phyloP scores from a whole-genome alignment of 768 basidiomycete species.

The Mrakia hoshinonis region DNA sequence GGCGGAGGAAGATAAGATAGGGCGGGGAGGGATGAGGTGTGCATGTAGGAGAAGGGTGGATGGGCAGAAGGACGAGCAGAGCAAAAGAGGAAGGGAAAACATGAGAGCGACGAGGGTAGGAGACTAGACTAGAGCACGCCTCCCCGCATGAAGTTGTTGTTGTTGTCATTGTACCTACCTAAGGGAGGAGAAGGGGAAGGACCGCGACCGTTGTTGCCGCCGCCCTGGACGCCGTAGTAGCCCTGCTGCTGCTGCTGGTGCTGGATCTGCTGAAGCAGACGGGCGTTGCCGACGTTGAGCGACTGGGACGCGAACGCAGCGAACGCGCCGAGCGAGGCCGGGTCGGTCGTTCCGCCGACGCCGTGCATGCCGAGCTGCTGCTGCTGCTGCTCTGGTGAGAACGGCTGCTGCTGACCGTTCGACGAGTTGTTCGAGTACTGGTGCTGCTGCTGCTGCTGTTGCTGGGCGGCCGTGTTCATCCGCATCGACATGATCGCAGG shows the following conservation, averaged over 20 bases:
- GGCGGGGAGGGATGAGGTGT: slow-evolving; percentile 69
- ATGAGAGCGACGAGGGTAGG: slow-evolving; percentile 17
- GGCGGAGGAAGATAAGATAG: slow-evolving; percentile 33
- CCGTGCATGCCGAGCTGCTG: slow-evolving; percentile 13
- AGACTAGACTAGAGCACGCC: slow-evolving; percentile 61
- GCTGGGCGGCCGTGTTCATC: slow-evolving; percentile 24
- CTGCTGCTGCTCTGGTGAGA: slow-evolving; percentile 10
- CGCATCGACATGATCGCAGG: slow-evolving; percentile 36
- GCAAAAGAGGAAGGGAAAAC: slow-evolving; percentile 42
- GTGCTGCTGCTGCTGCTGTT: slow-evolving; percentile 20
- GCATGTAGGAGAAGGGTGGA: slow-evolving; percentile 50
- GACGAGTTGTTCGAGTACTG: slow-evolving; percentile 13
- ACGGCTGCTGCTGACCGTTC: slow-evolving; percentile 8
- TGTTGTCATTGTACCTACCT: slow-evolving; percentile 11
- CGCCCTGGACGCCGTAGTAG: slow-evolving; percentile 16
- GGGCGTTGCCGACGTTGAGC: slow-evolving; percentile 8
- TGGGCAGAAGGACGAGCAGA: slow-evolving; percentile 36
- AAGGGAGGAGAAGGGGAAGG: slow-evolving; percentile 22
- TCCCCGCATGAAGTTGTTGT: slow-evolving; percentile 52
- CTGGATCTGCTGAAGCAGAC: slow-evolving; percentile 8
- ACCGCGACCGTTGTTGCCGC: slow-evolving; percentile 21
- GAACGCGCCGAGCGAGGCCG: slow-evolving; percentile 13
- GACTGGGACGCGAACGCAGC: slow-evolving; percentile 9
- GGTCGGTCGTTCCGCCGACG: background rate
- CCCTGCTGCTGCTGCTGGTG: slow-evolving; percentile 27